Base-by-base conservation (phyloP, 805 yeast genomes). In the Metschnikowia aberdeeniae region DNA sequence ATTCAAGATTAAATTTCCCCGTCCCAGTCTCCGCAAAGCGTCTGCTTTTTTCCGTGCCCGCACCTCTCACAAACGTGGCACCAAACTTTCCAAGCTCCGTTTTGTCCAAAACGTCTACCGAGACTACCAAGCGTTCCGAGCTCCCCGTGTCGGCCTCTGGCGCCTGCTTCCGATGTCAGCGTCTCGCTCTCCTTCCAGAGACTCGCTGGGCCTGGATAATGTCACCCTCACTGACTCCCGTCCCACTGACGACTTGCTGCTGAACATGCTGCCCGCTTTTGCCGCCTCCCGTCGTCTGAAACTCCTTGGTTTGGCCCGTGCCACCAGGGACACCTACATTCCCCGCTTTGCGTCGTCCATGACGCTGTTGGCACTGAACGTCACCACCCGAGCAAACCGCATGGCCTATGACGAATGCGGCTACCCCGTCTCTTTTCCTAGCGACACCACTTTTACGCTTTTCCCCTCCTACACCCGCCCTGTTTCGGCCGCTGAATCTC, bases 391-490 rank as follows among this genome's bases (percentile, higher is more conserved):
- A 8, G 36, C 52, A 24, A 42, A 46, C 43, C 51, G 43, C 8
- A 36, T 52, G n/a, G 51, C 42, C 42, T 51, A 44, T 36, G 56
- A 52, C 27, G 57, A 54, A 22, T 47, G 36, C 17, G 58, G 58
- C 13, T 35, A 32, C 44, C 55, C 56, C n/a, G 22, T 52, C 8
- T 36, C 58, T 19, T 63, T 78, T 22, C 85, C 87, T 0, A 61
- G 64, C 27, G 83, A 84, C 52, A 81, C 89, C 27, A 65, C 75
- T 13, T 73, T 88, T n/a, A 62, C 79, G 2, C 63, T 84, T 6
- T 65, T 61, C 36, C 75, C 75, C 2, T 59, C 70, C 1, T 70
- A 69, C 51, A 63, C 75, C 2, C 53, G 69, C 9, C 42, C 49
- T n/a, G 48, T 43, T 7, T 47, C 54, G 29, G 61, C 55, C 7